Conservation (phyloP, 1,284 basidiomycete genomes). For the Prillingera fragicola region DNA sequence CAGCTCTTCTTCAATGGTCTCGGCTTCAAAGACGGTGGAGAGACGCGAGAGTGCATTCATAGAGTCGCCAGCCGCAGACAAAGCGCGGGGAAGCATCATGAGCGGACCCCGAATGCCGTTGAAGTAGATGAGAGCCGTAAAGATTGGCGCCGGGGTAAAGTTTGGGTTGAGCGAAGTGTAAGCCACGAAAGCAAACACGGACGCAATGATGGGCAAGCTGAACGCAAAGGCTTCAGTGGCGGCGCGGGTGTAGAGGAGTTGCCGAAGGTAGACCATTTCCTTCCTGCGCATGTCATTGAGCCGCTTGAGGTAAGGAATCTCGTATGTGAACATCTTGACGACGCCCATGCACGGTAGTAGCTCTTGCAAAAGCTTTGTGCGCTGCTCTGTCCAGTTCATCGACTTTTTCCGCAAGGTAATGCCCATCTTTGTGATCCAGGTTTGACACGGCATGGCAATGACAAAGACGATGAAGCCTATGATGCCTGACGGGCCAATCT, state of each 20-base stretch:
- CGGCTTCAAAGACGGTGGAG: slow-evolving; percentile 20
- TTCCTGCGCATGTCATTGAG: slow-evolving; percentile 61
- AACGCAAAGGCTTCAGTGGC: slow-evolving; percentile 1
- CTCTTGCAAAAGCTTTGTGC: slow-evolving; percentile 72
- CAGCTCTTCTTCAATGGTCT: slow-evolving; percentile 51
- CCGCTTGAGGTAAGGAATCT: slow-evolving; percentile 55
- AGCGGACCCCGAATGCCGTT: slow-evolving; percentile 46
- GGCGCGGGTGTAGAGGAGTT: neutral
- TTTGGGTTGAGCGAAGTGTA: slow-evolving; percentile 60
- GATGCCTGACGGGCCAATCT: slow-evolving; percentile 66
- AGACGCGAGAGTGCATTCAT: slow-evolving; percentile 1
- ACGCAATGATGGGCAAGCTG: slow-evolving; percentile 41
- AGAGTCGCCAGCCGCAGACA: neutral
- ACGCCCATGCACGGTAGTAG: slow-evolving; percentile 63
- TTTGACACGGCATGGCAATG: slow-evolving; percentile 60
- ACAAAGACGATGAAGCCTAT: slow-evolving; percentile 66
- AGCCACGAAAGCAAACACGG: slow-evolving; percentile 59
- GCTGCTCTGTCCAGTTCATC: slow-evolving; percentile 66
- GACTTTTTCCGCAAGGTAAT: slow-evolving; percentile 53
- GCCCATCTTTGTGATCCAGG: slow-evolving; percentile 55
- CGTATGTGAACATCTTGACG: slow-evolving; percentile 66
- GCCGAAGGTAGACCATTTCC: slow-evolving; percentile 48
- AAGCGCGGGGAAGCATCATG: neutral
- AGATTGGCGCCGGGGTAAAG: slow-evolving; percentile 65
- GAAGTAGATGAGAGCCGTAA: slow-evolving; percentile 68